These are phyloP conservation scores for Lantana camara DNA, from an alignment of 257 asterid genomes.

Conservation along the genomic window DNA sequence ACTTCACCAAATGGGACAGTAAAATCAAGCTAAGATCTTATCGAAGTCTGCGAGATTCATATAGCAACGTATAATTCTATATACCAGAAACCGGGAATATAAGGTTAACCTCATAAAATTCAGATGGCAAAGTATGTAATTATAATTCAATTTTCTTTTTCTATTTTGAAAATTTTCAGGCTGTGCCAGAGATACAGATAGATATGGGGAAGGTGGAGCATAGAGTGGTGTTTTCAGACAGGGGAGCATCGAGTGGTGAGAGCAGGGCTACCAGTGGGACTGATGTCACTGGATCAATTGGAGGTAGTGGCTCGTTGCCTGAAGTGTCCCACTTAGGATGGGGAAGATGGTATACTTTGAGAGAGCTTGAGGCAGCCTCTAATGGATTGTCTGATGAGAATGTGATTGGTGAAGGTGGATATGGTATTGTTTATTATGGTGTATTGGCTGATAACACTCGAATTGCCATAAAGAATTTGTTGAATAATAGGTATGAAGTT, in stretches of 20 bases:
- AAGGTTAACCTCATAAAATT: too few relatives aligned
- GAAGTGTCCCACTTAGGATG: constrained; percentile 98
- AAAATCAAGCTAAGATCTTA: too few relatives aligned
- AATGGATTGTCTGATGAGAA: constrained; percentile 90
- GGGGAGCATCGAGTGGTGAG: constrained; percentile 95
- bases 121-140: too few relatives aligned
- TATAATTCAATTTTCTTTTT: neutral
- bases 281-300: constrained; percentile 64
- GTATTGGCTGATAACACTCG: constrained; percentile 72
- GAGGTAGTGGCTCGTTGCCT: constrained; percentile 92
- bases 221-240: constrained; percentile 88
- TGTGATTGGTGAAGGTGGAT: constrained; percentile 99
- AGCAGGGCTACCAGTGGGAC: constrained; percentile 90
- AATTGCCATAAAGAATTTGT: constrained; percentile 86
- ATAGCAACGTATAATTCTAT: too few relatives aligned
- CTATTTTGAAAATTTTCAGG: constrained; percentile 39
- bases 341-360: constrained; percentile 98
- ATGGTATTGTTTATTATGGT: constrained; percentile 91
- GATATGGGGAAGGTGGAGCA: constrained; percentile 98
- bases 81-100: too few relatives aligned
- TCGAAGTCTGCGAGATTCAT: too few relatives aligned
- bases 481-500: constrained; percentile 73
- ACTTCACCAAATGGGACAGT: too few relatives aligned
- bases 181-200: constrained; percentile 85
- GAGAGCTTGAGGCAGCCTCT: constrained; percentile 96